A percentile compares a stretch with the other conserved stretches of the same genome.
Conservation (phyloP, 108 stramenopile genomes). For the Nannochloropsis salina region DNA sequence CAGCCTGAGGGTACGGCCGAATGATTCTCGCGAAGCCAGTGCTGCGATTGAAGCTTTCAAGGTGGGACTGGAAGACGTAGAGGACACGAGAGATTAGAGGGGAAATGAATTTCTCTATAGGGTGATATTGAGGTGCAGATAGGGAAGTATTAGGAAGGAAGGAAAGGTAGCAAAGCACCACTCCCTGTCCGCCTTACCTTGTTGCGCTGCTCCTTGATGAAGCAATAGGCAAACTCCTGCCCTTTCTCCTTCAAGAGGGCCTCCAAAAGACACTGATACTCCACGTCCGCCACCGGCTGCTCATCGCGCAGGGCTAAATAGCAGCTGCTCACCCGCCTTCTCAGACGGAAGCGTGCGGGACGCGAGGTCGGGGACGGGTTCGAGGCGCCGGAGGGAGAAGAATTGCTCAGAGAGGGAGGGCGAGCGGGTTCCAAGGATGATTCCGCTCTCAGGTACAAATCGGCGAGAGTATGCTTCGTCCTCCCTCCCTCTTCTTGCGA, state of each 20-base stretch:
- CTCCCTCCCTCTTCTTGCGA: neutral
- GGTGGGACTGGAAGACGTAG: neutral
- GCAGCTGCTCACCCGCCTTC: neutral
- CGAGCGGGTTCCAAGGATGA: neutral
- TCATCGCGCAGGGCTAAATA: neutral
- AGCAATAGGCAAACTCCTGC: neutral
- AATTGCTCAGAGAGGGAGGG: neutral
- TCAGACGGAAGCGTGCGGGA: neutral
- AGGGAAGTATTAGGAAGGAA: neutral
- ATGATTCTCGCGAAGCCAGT: neutral
- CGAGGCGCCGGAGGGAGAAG: neutral
- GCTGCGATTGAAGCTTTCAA: neutral
- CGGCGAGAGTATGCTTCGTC: too few species aligned
- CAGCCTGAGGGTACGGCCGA: neutral
- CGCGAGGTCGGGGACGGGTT: neutral
- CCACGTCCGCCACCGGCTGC: neutral
- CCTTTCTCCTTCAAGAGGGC: neutral
- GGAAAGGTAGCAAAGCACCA: neutral
- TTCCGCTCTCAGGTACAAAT: neutral
- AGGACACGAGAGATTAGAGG: neutral
- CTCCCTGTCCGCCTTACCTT: neutral
- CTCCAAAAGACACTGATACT: conserved; percentile 10
- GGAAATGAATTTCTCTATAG: neutral
- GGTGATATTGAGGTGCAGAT: neutral
- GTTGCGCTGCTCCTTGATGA: neutral